These are phyloP conservation scores for Cutaneotrichosporon spelunceum DNA, from an alignment of 1,284 basidiomycete species.

Conservation along the genomic window DNA sequence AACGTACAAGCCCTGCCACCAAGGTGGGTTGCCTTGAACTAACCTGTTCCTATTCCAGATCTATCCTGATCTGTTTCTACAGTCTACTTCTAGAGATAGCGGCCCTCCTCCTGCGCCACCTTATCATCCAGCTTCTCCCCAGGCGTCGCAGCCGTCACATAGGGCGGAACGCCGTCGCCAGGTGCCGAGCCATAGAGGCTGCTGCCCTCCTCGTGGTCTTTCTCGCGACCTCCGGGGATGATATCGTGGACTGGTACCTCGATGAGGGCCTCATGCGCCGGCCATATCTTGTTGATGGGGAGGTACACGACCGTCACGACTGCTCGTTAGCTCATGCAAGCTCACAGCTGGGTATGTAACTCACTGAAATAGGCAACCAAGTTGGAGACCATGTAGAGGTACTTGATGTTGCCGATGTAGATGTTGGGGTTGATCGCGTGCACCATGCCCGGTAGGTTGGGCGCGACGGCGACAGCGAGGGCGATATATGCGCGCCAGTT, in stretches of 20 bases:
- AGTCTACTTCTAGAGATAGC: conserved; percentile 4
- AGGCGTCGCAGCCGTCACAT: neutral
- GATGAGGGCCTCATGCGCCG: conserved; percentile 12
- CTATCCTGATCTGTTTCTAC: neutral
- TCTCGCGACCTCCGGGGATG: conserved; percentile 7
- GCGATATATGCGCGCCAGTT: conserved; percentile 47
- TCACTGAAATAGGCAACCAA: conserved; percentile 16
- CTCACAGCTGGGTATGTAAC: neutral
- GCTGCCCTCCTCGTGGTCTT: neutral
- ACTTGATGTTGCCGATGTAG: conserved; percentile 42
- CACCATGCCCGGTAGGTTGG: conserved; percentile 46
- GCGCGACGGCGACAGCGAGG: conserved; percentile 37
- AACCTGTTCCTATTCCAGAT: neutral
- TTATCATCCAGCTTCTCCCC: neutral
- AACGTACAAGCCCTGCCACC: no score
- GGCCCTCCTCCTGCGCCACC: neutral
- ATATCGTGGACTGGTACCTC: conserved; percentile 19
- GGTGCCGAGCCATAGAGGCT: neutral
- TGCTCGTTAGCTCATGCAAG: neutral
- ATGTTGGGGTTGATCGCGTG: conserved; percentile 39
- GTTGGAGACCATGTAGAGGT: conserved; percentile 32
- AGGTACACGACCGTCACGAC: conserved; percentile 17
- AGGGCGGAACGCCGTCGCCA: neutral
- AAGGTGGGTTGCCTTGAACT: neutral
- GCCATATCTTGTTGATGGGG: conserved; percentile 16